Evolutionary conservation across 202 grass and related monocot species (phyloP), one percentile per base, ranked within the genome.

Genomic region (Dendrocalamus latiflorus): DNA sequence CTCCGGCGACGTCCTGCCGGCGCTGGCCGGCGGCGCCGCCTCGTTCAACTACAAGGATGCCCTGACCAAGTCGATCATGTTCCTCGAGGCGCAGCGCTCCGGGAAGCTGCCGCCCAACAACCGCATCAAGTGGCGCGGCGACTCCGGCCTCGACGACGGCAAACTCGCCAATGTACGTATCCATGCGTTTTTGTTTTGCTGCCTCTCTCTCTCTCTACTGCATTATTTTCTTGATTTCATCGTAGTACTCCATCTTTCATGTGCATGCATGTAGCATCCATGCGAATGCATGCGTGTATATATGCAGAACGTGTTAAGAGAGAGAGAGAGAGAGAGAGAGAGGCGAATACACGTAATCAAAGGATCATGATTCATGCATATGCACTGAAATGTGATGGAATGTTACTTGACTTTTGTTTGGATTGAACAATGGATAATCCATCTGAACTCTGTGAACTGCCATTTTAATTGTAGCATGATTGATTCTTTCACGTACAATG

Each of bases 51-150:
- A 99, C 85, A 89, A 88, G 81, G 96, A 96, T 17, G 96, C 96
- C 28, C 87, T 99, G 6, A 86, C 77, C 49, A 99, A 94, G 86
- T 82, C 93, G 22, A 92, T 99, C 85, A 64, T 96, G 50, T 99
- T 99, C 80, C 96, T 96, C 43, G 96, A 99, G 85, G 96, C 93
- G 43, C 96, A 99, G 74, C 80, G 93, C 44, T 99, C 96, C 34
- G 96, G 96, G 42, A 95, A 96, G 90, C 91, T 99, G 37, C 93
- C 93, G 12, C 80, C 36, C 20, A 87, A 89, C 71, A 89, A 88
- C 81, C 87, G 96, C 83, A 85, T 99, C 65, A 89, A 84, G 44
- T 99, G 96, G 96, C 90, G 96, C 72, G 96, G 93, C 20, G 91
- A 99, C 86, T 99, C 96, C 17, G 96, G 36, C 24, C 81, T 98